A percentile compares a stretch with the other conserved stretches of the same genome.
These are phyloP conservation scores for Berkeleyomyces basicola DNA, from an alignment of 2,329 filamentous ascomycete genomes.

Conservation along the genomic window DNA sequence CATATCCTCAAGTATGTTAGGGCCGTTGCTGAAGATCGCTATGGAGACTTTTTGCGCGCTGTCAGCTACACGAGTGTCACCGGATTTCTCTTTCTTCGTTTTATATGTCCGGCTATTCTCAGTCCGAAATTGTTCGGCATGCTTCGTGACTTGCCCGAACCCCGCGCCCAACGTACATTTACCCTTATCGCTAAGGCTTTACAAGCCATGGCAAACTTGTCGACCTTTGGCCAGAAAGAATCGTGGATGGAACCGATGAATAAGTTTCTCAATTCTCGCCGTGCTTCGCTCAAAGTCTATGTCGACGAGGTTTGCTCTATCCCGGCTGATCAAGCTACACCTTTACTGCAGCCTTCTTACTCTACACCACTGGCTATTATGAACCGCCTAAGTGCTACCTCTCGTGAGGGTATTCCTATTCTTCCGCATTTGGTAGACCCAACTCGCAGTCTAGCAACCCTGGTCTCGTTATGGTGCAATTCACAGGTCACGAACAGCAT, in stretches of 20 bases:
- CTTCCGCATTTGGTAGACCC: conserved; percentile 87
- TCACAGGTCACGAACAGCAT: conserved; percentile 23
- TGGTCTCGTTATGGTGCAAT: conserved; percentile 70
- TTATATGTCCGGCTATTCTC: conserved; percentile 90
- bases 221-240: conserved; percentile 84
- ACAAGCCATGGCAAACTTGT: conserved; percentile 79
- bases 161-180: conserved; percentile 68
- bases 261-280: conserved; percentile 58
- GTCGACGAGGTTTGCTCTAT: conserved; percentile 78
- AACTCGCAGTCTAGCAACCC: conserved; percentile 63
- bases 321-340: conserved; percentile 47
- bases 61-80: conserved; percentile 90
- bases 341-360: conserved; percentile 44
- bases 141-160: conserved; percentile 63
- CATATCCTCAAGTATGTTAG: conserved; percentile 81
- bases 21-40: conserved; percentile 84
- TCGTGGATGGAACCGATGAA: conserved; percentile 99
- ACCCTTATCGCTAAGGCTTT: conserved; percentile 86
- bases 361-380: conserved; percentile 85
- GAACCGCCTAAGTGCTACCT: conserved; percentile 59
- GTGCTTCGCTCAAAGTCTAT: conserved; percentile 68
- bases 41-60: conserved; percentile 78
- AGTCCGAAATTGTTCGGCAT: conserved; percentile 90
- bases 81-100: conserved; percentile 83
- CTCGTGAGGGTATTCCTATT: conserved; percentile 81